Conservation (phyloP, 495 filamentous ascomycete species). For the Hypoxylon rickii region DNA sequence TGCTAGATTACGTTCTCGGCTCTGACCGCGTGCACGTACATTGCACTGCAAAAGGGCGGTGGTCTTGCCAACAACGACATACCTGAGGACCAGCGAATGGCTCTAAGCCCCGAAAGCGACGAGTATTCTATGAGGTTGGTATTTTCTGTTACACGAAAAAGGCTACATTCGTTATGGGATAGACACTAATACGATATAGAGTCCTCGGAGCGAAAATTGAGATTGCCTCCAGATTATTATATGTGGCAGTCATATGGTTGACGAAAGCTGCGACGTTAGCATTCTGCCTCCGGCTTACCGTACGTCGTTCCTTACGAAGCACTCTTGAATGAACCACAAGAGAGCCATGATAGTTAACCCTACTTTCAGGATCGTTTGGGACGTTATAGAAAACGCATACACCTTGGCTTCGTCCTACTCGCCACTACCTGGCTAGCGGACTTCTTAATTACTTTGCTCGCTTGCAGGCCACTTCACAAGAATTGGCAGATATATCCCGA, state of each 20-base stretch:
- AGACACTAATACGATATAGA: neutral
- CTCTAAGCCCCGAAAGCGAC: conserved; percentile 49
- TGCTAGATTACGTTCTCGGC: conserved; percentile 23
- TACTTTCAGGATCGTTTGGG: conserved; percentile 43
- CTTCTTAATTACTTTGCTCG: conserved; percentile 56
- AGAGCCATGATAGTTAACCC: conserved; percentile 7
- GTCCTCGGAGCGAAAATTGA: conserved; percentile 61
- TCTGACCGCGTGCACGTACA: conserved; percentile 6
- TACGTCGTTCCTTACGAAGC: conserved; percentile 22
- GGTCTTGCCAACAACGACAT: conserved; percentile 64
- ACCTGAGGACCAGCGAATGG: conserved; percentile 53
- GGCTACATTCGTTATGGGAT: neutral
- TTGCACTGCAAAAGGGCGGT: neutral
- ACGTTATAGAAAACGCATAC: conserved; percentile 54
- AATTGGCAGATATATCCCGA: conserved; percentile 63
- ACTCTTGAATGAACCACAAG: neutral
- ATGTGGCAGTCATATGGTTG: conserved; percentile 60
- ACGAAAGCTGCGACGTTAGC: conserved; percentile 63
- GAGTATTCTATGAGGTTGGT: conserved; percentile 52
- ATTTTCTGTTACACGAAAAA: neutral
- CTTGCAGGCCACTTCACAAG: conserved; percentile 55
- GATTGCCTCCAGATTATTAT: conserved; percentile 60
- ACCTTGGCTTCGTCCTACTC: conserved; percentile 57
- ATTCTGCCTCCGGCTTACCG: conserved; percentile 64
- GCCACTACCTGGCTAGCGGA: conserved; percentile 56